Evolutionary conservation across 306 rosid genomes (phyloP), one percentile per base, ranked within the genome.

Genomic region (Datisca glomerata): DNA sequence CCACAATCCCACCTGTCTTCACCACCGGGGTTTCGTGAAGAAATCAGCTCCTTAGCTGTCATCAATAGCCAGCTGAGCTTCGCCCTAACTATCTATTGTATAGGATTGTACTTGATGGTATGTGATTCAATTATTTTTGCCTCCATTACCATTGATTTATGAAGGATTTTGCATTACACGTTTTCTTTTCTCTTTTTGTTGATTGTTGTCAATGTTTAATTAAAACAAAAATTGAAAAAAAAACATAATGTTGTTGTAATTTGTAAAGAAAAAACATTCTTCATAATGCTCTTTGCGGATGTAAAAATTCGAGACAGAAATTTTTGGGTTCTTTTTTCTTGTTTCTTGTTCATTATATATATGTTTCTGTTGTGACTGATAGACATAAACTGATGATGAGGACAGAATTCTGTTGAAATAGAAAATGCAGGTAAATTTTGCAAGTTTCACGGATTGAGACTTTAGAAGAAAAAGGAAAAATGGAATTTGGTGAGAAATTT

Each of bases 21-120:
- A 2, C 96, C 99, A 0, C 87, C 94, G 0, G 86, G 78, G 17
- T 73, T 64, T 21, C 68, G 68, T 12, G 60, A 64, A 33, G 78
- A 73, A 23, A 58, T 68, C 27, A 49, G 60, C 49, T 85, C 96
- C 1, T 55, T 21, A 8, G 76, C 70, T 5, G 71, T 43, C 41
- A 37, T 14, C 37, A 57, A 21, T 5, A 53, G 68, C 51, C 46
- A 43, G n/a, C 34, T 43, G 63, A 51, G 67, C 18, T 66, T 67
- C 16, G 31, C 50, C 57, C n/a, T 70, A 24, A 53, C 67, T 61
- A 43, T 79, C 41, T 70, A 73, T 56, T 87, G 92, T 85, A 75
- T 78, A 80, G 91, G 54, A 68, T 63, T 80, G 84, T 78, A 66
- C 67, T 22, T 91, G 68, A 43, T 54, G 68, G 68, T 80, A 78